phyloP scores from a whole-genome alignment of 2,329 filamentous ascomycete species.

The Whalleya microplaca region DNA sequence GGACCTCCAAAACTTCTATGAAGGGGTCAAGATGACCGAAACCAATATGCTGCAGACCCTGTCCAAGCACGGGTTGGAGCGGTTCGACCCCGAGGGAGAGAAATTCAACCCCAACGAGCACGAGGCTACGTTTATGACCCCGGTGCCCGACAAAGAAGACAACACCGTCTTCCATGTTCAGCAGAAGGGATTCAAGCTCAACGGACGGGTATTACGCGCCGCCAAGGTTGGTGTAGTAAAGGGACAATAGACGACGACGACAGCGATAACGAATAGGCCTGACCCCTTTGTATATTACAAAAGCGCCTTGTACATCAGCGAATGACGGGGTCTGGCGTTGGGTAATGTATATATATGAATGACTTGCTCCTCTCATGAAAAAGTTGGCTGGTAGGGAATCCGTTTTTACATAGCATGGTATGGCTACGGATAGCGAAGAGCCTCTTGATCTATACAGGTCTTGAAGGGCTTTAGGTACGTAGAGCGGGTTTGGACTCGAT shows the following conservation, averaged over 20 bases:
- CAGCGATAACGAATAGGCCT: neutral
- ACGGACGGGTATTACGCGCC: conserved; percentile 85
- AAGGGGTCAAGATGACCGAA: conserved; percentile 95
- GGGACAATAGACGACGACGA: conserved; percentile 52
- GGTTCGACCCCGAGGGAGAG: conserved; percentile 80
- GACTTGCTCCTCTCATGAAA: conserved; percentile 39
- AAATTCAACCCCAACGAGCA: conserved; percentile 97
- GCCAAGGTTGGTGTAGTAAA: conserved; percentile 97
- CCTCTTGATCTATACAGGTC: conserved; percentile 21
- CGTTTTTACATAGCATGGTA: conserved; percentile 10
- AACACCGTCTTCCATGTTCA: conserved; percentile 90
- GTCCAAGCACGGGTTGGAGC: conserved; percentile 91
- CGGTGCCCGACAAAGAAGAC: conserved; percentile 84
- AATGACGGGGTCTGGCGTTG: conserved; percentile 31
- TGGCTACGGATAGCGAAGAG: conserved; percentile 15
- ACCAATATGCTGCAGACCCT: conserved; percentile 83
- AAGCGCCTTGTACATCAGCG: conserved; percentile 25
- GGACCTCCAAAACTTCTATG: conserved; percentile 80
- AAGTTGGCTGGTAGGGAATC: conserved; percentile 27
- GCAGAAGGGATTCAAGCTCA: conserved; percentile 94
- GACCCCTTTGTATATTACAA: conserved; percentile 27
- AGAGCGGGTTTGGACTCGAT: conserved; percentile 18
- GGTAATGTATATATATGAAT: conserved; percentile 31
- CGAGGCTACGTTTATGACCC: conserved; percentile 94
- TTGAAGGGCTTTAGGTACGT: conserved; percentile 12